Evolutionary conservation across 2,329 filamentous ascomycete species (phyloP).

Genomic region (Epicoccum nigrum): DNA sequence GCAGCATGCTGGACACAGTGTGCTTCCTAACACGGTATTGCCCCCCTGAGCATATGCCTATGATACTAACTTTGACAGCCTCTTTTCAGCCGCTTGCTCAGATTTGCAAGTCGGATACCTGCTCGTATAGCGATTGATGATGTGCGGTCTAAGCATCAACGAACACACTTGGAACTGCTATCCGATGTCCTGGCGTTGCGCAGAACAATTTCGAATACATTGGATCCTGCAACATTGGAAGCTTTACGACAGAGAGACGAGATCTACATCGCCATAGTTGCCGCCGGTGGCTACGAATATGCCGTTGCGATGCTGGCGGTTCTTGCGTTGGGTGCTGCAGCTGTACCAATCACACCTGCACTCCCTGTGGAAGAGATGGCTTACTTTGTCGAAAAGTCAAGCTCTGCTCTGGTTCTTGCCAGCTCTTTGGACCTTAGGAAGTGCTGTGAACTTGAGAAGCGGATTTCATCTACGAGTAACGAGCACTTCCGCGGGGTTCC

Average conservation of each 20-base stretch:
- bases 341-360: conserved; percentile 53
- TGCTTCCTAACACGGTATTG: conserved; percentile 43
- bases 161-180: conserved; percentile 52
- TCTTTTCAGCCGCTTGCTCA: conserved; percentile 51
- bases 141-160: conserved; percentile 44
- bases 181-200: conserved; percentile 54
- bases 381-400: conserved; percentile 54
- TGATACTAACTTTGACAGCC: conserved; percentile 24
- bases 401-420: conserved; percentile 47
- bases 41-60: not conserved
- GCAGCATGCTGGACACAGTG: conserved; percentile 32
- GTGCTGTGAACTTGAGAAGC: conserved; percentile 34
- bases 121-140: conserved; percentile 50
- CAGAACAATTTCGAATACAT: conserved; percentile 40
- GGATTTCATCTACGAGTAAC: conserved; percentile 34
- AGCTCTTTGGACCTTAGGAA: conserved; percentile 44
- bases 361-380: conserved; percentile 52
- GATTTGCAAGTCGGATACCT: conserved; percentile 46
- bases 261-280: conserved; percentile 55
- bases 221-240: conserved; percentile 34
- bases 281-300: conserved; percentile 56
- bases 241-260: conserved; percentile 45
- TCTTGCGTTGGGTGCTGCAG: conserved; percentile 55
- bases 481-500: conserved; percentile 46
- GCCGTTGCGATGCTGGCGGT: conserved; percentile 56